These are phyloP conservation scores for Diplocarpon rosae DNA, from an alignment of 2,329 filamentous ascomycete genomes.

Conservation along the genomic window DNA sequence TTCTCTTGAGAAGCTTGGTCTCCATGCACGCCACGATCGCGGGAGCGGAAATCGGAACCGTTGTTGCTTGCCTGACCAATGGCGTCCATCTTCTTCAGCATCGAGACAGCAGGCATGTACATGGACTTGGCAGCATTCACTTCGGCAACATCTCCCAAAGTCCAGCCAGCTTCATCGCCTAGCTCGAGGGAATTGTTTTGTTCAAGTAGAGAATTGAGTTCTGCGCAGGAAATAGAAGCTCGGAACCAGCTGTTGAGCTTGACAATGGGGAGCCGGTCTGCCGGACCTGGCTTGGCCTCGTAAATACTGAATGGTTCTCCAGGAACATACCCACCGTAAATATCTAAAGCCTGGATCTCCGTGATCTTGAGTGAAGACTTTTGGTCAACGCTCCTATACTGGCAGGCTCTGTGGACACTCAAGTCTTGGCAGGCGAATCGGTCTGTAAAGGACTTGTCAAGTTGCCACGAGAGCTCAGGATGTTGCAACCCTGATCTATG, in stretches of 20 bases:
- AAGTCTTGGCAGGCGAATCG: slow-evolving; percentile 5
- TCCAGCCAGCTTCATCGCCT: slow-evolving; percentile 16
- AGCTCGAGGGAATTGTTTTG: slow-evolving; percentile 15
- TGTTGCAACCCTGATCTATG: not conserved
- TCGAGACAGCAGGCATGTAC: slow-evolving; percentile 12
- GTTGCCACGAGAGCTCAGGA: slow-evolving; percentile 13
- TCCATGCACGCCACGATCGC: not conserved
- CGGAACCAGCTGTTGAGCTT: slow-evolving; percentile 14
- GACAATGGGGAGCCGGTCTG: not conserved
- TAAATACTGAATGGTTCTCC: not conserved
- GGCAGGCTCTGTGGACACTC: slow-evolving; percentile 8
- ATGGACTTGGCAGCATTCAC: slow-evolving; percentile 6
- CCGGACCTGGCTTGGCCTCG: not conserved
- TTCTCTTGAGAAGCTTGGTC: not conserved
- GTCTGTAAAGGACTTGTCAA: slow-evolving; percentile 2
- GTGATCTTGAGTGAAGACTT: slow-evolving; percentile 10
- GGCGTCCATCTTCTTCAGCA: slow-evolving; percentile 18
- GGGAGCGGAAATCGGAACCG: slow-evolving; percentile 1
- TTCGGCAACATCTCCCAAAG: slow-evolving; percentile 5
- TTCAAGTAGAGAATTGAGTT: slow-evolving; percentile 7
- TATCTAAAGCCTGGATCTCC: slow-evolving; percentile 10
- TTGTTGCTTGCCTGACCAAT: slow-evolving; percentile 10
- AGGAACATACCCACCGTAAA: not conserved
- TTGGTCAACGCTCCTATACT: slow-evolving; percentile 6
- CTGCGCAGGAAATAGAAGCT: slow-evolving; percentile 9